Percentiles rank a stretch among this genome's conserved stretches.
Conservation (phyloP, 164 flowering plant genomes). For the Vitis riparia region DNA sequence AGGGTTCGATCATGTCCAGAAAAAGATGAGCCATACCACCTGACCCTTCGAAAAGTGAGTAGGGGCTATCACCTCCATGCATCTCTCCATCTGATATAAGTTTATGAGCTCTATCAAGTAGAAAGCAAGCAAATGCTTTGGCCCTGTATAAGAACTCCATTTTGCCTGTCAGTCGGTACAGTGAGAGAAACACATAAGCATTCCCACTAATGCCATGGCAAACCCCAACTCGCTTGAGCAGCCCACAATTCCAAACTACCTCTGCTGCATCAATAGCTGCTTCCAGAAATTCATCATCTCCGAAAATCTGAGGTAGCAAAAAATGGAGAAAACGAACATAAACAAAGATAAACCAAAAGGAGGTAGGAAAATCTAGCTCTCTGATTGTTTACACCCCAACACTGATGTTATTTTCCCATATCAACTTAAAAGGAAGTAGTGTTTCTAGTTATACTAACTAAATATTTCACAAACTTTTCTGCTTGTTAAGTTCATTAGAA, state of each 20-base stretch:
- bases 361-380: too few species aligned
- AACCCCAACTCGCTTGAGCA: slow-evolving; percentile 79
- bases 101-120: slow-evolving; percentile 53
- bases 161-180: slow-evolving; percentile 58
- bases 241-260: slow-evolving; percentile 78
- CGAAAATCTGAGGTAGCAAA: slow-evolving; percentile 44
- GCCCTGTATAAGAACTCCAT: slow-evolving; percentile 59
- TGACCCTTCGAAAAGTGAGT: slow-evolving; percentile 80
- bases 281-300: slow-evolving; percentile 44
- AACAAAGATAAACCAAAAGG: too few species aligned
- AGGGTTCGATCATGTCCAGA: slow-evolving; percentile 65
- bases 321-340: too few species aligned
- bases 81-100: slow-evolving; percentile 59
- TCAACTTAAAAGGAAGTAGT: too few species aligned
- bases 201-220: slow-evolving; percentile 93
- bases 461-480: too few species aligned
- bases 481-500: too few species aligned
- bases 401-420: too few species aligned
- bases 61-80: slow-evolving; percentile 81
- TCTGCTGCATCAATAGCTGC: slow-evolving; percentile 76
- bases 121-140: slow-evolving; percentile 76
- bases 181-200: slow-evolving; percentile 75
- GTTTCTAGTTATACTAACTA: too few species aligned
- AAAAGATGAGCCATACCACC: slow-evolving; percentile 80
- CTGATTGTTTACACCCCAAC: too few species aligned